Percentiles rank a stretch among this genome's conserved stretches.
Conservation (phyloP, 768 basidiomycete species). For the Hemileccinum impolitum region DNA sequence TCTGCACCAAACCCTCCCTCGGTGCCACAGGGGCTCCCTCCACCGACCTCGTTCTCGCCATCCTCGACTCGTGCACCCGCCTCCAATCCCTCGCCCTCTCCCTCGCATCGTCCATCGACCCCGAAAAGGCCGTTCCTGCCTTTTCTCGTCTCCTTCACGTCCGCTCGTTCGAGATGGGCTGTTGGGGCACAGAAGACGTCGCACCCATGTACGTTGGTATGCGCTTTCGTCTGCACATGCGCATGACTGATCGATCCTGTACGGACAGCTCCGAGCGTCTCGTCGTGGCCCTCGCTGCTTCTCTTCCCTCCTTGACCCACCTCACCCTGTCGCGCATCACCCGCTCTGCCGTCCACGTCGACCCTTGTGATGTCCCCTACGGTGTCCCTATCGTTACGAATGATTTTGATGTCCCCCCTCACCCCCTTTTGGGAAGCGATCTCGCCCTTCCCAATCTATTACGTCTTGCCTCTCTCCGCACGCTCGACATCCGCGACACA, state of each 20-base stretch:
- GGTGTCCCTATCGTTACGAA: conserved; percentile 59
- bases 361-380: conserved; percentile 36
- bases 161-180: conserved; percentile 17
- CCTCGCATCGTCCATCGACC: conserved; percentile 25
- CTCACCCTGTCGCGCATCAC: conserved; percentile 62
- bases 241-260: conserved; percentile 9
- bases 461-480: conserved; percentile 55
- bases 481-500: conserved; percentile 64
- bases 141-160: conserved; percentile 20
- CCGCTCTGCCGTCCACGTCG: conserved; percentile 64
- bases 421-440: conserved; percentile 50
- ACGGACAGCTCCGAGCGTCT: conserved; percentile 48
- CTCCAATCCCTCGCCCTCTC: conserved; percentile 32
- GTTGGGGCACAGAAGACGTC: conserved; percentile 32
- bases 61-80: conserved; percentile 49
- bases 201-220: conserved; percentile 35
- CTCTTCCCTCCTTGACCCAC: conserved; percentile 50
- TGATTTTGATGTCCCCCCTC: conserved; percentile 58
- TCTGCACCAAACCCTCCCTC: conserved; percentile 33
- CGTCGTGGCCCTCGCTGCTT: conserved; percentile 64
- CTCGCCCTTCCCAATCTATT: conserved; percentile 66
- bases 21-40: conserved; percentile 28
- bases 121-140: conserved; percentile 16
- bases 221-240: too few relatives aligned
- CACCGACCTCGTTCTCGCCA: conserved; percentile 46